Percentiles rank a stretch among this genome's conserved stretches.
Conservation (phyloP, 441 rosid species). For the Populus trichocarpa region DNA sequence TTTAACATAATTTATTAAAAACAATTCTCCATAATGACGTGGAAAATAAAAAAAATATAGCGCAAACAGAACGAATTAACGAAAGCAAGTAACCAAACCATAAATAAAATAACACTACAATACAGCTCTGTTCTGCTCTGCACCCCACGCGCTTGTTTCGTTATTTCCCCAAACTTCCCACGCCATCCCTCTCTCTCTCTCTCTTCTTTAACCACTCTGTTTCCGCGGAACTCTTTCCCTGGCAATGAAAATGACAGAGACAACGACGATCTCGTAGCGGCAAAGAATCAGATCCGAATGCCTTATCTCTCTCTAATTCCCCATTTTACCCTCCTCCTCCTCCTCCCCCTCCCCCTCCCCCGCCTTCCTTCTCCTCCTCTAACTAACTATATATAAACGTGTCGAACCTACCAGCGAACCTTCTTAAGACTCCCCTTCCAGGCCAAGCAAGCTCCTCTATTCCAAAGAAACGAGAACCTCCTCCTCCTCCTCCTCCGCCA, state of each 20-base stretch:
- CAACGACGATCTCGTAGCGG: slow-evolving; percentile 7
- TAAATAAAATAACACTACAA: too few species aligned
- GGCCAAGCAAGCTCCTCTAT: slow-evolving; percentile 17
- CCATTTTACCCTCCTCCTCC: neutral
- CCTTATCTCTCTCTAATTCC: neutral
- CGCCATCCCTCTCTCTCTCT: neutral
- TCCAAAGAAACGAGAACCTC: too few species aligned
- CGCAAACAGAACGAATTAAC: too few species aligned
- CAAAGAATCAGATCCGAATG: slow-evolving; percentile 5
- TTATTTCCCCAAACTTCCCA: neutral
- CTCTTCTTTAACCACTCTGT: too few species aligned
- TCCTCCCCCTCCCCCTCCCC: neutral
- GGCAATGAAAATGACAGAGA: neutral
- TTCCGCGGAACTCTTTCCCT: neutral
- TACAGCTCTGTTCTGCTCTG: too few species aligned
- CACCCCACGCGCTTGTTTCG: slow-evolving; percentile 5
- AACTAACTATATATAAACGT: neutral
- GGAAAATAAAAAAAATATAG: too few species aligned
- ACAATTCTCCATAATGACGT: too few species aligned
- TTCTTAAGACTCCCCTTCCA: slow-evolving; percentile 21
- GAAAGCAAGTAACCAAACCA: too few species aligned
- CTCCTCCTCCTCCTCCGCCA: too few species aligned
- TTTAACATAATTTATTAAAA: too few species aligned
- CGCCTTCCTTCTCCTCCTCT: neutral
- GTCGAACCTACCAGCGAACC: slow-evolving; percentile 1